Evolutionary conservation across 2,329 filamentous ascomycete species (phyloP).

Genomic region (Pseudogymnoascus pannorum): DNA sequence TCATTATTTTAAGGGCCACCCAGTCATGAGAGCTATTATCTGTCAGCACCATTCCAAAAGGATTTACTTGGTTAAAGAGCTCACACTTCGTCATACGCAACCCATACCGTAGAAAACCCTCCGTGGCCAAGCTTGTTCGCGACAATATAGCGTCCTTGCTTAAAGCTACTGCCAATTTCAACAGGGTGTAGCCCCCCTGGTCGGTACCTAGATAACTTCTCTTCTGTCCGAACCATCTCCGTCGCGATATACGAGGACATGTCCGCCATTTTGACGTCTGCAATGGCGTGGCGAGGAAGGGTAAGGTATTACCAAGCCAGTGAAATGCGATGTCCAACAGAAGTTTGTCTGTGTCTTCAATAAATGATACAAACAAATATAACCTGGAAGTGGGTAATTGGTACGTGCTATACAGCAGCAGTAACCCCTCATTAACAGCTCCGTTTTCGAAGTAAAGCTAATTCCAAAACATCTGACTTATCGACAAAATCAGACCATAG

Average conservation of each 20-base stretch:
- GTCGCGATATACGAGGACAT: neutral
- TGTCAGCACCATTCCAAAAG: neutral
- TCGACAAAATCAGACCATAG: neutral
- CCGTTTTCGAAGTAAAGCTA: neutral
- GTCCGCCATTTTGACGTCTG: neutral
- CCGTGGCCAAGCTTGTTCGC: conserved; percentile 23
- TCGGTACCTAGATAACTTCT: conserved; percentile 11
- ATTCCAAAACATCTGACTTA: neutral
- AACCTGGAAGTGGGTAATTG: neutral
- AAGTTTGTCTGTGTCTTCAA: neutral
- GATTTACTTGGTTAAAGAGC: neutral
- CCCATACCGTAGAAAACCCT: conserved; percentile 23
- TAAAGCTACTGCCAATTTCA: conserved; percentile 18
- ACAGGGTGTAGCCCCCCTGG: conserved; percentile 22
- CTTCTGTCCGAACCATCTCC: neutral
- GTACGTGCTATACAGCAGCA: neutral
- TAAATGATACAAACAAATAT: neutral
- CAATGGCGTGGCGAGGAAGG: neutral
- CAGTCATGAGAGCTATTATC: neutral
- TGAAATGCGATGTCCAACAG: neutral
- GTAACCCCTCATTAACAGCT: neutral
- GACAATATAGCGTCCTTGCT: conserved; percentile 17
- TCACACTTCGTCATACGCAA: conserved; percentile 17
- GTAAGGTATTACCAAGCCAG: neutral
- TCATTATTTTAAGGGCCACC: conserved; percentile 10